Evolutionary conservation across 2,329 filamentous ascomycete genomes (phyloP).

Genomic region (Pseudocercospora crystallina): DNA sequence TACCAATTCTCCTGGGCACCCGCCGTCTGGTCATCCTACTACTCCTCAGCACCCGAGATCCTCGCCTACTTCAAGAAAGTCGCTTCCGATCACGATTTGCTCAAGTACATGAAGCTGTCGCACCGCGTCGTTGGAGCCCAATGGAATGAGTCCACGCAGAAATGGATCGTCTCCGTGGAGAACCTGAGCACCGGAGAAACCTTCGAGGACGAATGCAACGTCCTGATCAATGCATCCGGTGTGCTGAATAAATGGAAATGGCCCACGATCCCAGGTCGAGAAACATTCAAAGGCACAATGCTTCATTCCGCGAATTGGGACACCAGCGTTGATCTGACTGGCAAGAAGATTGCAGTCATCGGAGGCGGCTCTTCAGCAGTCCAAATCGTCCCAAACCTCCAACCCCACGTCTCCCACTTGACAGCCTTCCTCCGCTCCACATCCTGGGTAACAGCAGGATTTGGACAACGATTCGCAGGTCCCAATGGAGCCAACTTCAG

Average conservation of each 20-base stretch:
- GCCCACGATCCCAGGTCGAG: conserved; percentile 41
- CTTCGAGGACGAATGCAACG: conserved; percentile 38
- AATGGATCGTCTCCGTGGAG: conserved; percentile 51
- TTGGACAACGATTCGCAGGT: conserved; percentile 45
- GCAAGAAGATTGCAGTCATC: conserved; percentile 43
- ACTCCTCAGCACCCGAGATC: conserved; percentile 15
- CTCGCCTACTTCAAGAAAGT: conserved; percentile 37
- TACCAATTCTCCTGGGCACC: conserved; percentile 9
- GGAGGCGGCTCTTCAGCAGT: conserved; percentile 47
- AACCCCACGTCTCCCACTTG: neutral
- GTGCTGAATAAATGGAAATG: conserved; percentile 35
- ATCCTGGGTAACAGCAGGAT: conserved; percentile 29
- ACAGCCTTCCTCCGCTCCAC: neutral
- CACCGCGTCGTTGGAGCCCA: conserved; percentile 47
- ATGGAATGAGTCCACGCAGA: conserved; percentile 50
- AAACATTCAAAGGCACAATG: conserved; percentile 45
- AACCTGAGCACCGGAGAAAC: conserved; percentile 24
- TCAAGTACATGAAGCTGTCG: conserved; percentile 51
- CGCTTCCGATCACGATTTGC: conserved; percentile 8
- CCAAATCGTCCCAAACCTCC: conserved; percentile 44
- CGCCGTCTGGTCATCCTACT: conserved; percentile 15
- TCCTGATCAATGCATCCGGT: conserved; percentile 46
- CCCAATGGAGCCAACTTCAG: conserved; percentile 48
- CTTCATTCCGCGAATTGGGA: conserved; percentile 49
- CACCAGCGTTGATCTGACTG: conserved; percentile 43